phyloP scores from a whole-genome alignment of 495 filamentous ascomycete genomes.

The Tirmania nivea region DNA sequence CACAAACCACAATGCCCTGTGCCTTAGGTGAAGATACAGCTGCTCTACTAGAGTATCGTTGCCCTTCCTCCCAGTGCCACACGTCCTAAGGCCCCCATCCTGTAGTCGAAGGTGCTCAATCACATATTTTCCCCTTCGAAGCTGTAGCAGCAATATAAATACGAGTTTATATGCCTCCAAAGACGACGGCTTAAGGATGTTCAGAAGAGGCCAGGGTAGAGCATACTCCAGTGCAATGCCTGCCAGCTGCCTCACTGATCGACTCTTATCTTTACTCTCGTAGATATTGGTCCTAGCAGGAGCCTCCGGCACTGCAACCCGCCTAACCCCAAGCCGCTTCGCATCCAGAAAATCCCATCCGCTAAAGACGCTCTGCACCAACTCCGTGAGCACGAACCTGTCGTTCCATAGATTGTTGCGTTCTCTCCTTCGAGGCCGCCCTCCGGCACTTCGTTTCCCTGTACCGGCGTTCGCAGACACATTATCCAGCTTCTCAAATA shows the following conservation, averaged over 20 bases:
- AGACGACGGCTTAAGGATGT: constrained; percentile 44
- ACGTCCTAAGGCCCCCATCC: constrained; percentile 9
- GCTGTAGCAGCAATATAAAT: constrained; percentile 56
- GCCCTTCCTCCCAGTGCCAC: constrained; percentile 2
- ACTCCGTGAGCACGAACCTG: constrained; percentile 57
- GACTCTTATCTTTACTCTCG: constrained; percentile 7
- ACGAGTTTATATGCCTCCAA: constrained; percentile 43
- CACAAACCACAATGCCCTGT: constrained; percentile 61
- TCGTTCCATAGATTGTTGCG: constrained; percentile 41
- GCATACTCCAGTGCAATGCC: constrained; percentile 37
- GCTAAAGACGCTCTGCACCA: constrained; percentile 48
- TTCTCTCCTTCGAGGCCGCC: neutral
- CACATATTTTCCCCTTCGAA: constrained; percentile 46
- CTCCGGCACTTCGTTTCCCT: neutral
- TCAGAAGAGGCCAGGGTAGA: constrained; percentile 70
- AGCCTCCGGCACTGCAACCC: constrained; percentile 4
- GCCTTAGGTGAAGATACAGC: constrained; percentile 36
- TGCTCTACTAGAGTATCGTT: constrained; percentile 19
- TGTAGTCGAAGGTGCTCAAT: constrained; percentile 36
- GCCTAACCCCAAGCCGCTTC: constrained; percentile 32
- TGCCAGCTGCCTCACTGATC: constrained; percentile 30
- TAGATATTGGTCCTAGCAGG: neutral
- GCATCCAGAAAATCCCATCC: constrained; percentile 28
- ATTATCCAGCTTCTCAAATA: constrained; percentile 63
- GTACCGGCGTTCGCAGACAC: constrained; percentile 9